phyloP scores from a whole-genome alignment of 2,329 filamentous ascomycete species.

The Juglanconis juglandina region DNA sequence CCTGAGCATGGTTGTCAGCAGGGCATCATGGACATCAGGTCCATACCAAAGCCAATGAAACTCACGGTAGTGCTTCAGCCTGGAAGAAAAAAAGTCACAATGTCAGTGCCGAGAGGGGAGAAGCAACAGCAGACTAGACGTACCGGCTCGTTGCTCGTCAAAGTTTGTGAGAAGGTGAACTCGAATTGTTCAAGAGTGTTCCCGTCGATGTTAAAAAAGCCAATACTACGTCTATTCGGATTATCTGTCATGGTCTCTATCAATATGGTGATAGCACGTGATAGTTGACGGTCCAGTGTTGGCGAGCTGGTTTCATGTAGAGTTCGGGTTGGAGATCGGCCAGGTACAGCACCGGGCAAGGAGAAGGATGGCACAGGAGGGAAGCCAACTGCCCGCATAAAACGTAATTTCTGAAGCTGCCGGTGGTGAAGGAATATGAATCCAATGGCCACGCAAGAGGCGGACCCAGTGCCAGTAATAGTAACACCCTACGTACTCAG shows the following conservation, averaged over 20 bases:
- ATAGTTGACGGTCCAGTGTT: background rate
- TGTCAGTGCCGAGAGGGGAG: background rate
- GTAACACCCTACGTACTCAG: background rate
- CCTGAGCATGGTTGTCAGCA: background rate
- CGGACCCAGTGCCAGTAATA: background rate
- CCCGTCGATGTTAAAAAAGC: slow-evolving; percentile 11
- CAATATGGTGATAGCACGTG: background rate
- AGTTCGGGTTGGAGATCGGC: too few species aligned
- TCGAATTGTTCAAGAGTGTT: slow-evolving; percentile 10
- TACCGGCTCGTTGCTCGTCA: slow-evolving; percentile 9
- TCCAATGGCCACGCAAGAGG: background rate
- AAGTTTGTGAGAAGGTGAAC: slow-evolving; percentile 10
- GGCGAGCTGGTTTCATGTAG: background rate
- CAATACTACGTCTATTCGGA: slow-evolving; percentile 11
- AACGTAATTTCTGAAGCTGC: background rate
- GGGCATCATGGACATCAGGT: too few species aligned
- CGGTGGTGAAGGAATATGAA: background rate
- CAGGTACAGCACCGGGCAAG: background rate
- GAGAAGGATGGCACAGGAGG: background rate
- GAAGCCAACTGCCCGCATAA: background rate
- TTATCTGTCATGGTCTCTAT: slow-evolving; percentile 11
- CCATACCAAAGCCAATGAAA: background rate
- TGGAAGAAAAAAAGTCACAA: background rate
- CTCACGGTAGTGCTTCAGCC: slow-evolving; percentile 14
- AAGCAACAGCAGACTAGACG: background rate